These are phyloP conservation scores for Cercospora sp. DNA, from an alignment of 2,329 filamentous ascomycete genomes.

Conservation along the genomic window DNA sequence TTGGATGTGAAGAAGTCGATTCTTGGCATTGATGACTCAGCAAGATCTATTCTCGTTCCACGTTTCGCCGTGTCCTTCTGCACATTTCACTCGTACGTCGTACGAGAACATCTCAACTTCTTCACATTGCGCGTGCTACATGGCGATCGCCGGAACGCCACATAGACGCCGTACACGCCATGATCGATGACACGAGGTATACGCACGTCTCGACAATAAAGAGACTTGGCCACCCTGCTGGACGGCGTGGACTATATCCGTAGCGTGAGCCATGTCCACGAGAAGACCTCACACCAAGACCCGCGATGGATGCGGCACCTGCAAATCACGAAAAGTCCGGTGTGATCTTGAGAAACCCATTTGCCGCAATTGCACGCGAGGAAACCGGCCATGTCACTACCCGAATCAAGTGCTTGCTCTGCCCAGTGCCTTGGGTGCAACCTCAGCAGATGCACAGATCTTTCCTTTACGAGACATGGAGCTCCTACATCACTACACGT, in stretches of 20 bases:
- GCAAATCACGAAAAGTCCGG: constrained; percentile 27
- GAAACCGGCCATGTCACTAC: constrained; percentile 25
- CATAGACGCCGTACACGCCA: not conserved
- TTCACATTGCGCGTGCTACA: not conserved
- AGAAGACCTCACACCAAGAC: constrained; percentile 29
- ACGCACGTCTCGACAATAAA: not conserved
- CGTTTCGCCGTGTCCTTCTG: not conserved
- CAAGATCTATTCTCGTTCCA: not conserved
- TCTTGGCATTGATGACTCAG: not conserved
- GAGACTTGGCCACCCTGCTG: not conserved
- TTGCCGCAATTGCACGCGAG: constrained; percentile 28
- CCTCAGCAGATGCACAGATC: constrained; percentile 14
- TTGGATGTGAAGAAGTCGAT: not conserved
- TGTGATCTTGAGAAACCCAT: constrained; percentile 29
- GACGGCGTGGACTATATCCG: not conserved
- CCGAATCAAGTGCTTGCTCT: constrained; percentile 20
- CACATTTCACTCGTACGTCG: not conserved
- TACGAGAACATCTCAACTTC: not conserved
- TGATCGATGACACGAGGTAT: not conserved
- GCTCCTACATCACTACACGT: constrained; percentile 30
- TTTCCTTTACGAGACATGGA: constrained; percentile 30
- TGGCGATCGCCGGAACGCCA: not conserved
- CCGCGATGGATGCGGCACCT: constrained; percentile 27
- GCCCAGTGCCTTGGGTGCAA: constrained; percentile 10
- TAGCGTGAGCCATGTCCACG: not conserved